These are phyloP conservation scores for Chaetomiaceae sp. DNA, from an alignment of 2,329 filamentous ascomycete species.

Conservation along the genomic window DNA sequence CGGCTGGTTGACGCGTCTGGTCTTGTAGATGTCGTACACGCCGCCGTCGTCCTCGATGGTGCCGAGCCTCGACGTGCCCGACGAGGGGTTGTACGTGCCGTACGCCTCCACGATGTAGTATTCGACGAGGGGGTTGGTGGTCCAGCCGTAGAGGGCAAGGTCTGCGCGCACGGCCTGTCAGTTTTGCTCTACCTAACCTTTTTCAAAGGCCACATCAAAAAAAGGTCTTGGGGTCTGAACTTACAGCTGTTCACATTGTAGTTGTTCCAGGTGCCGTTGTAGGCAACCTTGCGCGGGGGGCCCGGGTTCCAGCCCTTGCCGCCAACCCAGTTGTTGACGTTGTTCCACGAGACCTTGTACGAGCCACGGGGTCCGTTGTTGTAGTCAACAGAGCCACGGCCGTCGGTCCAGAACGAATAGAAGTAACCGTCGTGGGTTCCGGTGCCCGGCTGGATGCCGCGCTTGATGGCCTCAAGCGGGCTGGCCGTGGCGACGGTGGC, in stretches of 20 bases:
- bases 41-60: conserved; percentile 33
- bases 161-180: conserved; percentile 23
- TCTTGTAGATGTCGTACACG: conserved; percentile 35
- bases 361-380: conserved; percentile 37
- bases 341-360: conserved; percentile 41
- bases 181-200: conserved; percentile 1
- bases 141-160: conserved; percentile 34
- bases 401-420: conserved; percentile 44
- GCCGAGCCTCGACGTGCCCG: conserved; percentile 30
- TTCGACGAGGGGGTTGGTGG: conserved; percentile 29
- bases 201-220: neutral
- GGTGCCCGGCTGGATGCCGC: conserved; percentile 20
- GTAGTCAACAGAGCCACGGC: conserved; percentile 37
- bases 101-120: conserved; percentile 30
- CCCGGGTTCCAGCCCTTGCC: conserved; percentile 57
- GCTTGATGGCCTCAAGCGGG: conserved; percentile 2
- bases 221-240: neutral
- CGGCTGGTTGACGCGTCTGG: conserved; percentile 37
- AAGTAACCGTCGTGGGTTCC: conserved; percentile 39
- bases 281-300: conserved; percentile 13
- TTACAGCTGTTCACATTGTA: conserved; percentile 4
- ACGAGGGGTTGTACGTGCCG: conserved; percentile 39
- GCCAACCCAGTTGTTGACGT: conserved; percentile 49
- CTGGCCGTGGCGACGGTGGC: conserved; percentile 2
- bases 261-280: conserved; percentile 5